phyloP scores from a whole-genome alignment of 345 rosid species.

The Noccaea caerulescens region DNA sequence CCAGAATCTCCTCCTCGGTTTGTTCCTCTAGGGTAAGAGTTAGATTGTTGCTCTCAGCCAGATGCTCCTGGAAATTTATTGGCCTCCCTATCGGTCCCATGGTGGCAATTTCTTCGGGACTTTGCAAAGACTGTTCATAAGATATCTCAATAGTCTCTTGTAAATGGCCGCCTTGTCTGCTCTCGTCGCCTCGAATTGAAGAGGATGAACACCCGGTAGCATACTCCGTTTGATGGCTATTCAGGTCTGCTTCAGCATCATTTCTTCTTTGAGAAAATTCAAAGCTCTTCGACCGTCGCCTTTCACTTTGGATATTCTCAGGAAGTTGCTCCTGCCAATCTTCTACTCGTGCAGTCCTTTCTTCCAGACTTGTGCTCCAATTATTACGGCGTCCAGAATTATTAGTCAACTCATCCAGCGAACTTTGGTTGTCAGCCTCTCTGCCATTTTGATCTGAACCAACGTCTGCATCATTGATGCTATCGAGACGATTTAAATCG shows the following conservation, averaged over 20 bases:
- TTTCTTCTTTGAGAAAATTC: slow-evolving; percentile 47
- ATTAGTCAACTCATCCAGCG: slow-evolving; percentile 48
- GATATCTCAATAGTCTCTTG: slow-evolving; percentile 38
- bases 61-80: slow-evolving; percentile 45
- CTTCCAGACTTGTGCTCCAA: slow-evolving; percentile 49
- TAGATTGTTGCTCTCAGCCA: slow-evolving; percentile 41
- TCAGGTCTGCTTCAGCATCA: slow-evolving; percentile 43
- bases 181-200: slow-evolving; percentile 42
- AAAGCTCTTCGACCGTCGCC: slow-evolving; percentile 40
- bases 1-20: slow-evolving; percentile 48
- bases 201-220: slow-evolving; percentile 39
- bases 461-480: slow-evolving; percentile 44
- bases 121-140: slow-evolving; percentile 42
- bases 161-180: slow-evolving; percentile 24
- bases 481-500: slow-evolving; percentile 44
- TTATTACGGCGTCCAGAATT: slow-evolving; percentile 37
- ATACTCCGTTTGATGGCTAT: slow-evolving; percentile 41
- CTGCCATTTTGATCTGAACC: slow-evolving; percentile 49
- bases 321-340: slow-evolving; percentile 53
- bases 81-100: slow-evolving; percentile 30
- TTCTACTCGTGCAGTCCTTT: slow-evolving; percentile 49
- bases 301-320: slow-evolving; percentile 49
- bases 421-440: slow-evolving; percentile 42
- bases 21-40: slow-evolving; percentile 48
- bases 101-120: slow-evolving; percentile 40